A percentile compares a stretch with the other conserved stretches of the same genome.
Conservation (phyloP, 495 filamentous ascomycete genomes). For the Trypethelium eluteriae region DNA sequence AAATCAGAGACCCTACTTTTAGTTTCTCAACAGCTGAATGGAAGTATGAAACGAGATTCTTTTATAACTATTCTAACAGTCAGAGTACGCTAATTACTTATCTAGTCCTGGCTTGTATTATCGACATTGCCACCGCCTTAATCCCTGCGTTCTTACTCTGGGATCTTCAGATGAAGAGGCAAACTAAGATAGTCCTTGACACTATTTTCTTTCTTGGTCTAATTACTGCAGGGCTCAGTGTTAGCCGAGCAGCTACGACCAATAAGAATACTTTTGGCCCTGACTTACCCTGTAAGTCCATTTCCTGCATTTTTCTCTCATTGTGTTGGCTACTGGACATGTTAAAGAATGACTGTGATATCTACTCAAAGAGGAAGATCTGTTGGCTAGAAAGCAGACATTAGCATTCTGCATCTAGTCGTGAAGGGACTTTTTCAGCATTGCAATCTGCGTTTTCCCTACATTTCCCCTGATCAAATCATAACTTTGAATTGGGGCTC, state of each 20-base stretch:
- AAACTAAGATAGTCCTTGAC: background rate
- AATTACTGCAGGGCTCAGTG: background rate
- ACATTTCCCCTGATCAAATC: too few species aligned
- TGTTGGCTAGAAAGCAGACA: too few species aligned
- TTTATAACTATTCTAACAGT: background rate
- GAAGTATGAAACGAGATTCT: background rate
- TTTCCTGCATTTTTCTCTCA: too few species aligned
- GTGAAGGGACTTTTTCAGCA: too few species aligned
- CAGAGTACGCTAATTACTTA: background rate
- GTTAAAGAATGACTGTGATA: constrained; percentile 15
- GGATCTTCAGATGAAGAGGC: background rate
- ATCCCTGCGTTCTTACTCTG: background rate
- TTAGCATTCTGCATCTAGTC: too few species aligned
- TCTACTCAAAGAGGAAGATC: too few species aligned
- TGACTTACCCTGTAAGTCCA: background rate
- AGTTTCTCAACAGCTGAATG: background rate
- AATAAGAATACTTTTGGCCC: background rate
- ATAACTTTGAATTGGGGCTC: too few species aligned
- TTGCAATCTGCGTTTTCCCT: too few species aligned
- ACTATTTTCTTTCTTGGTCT: constrained; percentile 4
- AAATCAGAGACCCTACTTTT: background rate
- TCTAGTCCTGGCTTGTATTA: background rate
- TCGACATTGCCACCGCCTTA: background rate
- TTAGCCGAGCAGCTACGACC: background rate
- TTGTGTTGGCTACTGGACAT: background rate